Base-by-base conservation (phyloP, 2,329 filamentous ascomycete genomes). In the Xylaria sp. region DNA sequence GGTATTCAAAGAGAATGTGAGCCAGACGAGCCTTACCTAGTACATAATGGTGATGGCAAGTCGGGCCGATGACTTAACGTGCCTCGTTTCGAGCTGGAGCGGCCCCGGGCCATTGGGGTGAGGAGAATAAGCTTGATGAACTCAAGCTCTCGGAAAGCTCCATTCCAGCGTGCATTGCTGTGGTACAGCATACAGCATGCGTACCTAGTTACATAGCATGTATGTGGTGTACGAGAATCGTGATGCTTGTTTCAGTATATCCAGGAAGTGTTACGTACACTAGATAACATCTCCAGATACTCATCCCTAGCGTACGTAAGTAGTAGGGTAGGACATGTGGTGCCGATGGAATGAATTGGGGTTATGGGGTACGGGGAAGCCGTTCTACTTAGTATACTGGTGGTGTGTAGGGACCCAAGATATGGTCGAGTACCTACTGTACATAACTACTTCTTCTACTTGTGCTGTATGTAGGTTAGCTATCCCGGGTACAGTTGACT, bases 31-130 rank as follows among this genome's bases (percentile, higher is more conserved):
- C 56, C 56, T 64, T 65, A 36, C 56, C 50, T 59, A 65, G 57
- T 59, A 53, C 55, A 62, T 61, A 51, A 58, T 66, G 47, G 67
- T 61, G 45, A 64, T 50, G 63, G 64, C n/a, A 51, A 71, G 64
- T 71, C 69, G 69, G 69, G 50, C 69, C 69, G 69, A 71, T 66
- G 42, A 34, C 51, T 39, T 45, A 30, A 60, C 21, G 56, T 62
- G 50, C 68, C 54, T 58, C 36, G 65, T 64, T 58, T 65, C 65
- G 59, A 62, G 55, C 59, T 63, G 54, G 65, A 32, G 54, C 56
- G 47, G 51, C 36, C 27, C 51, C 51, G 58, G 57, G 63, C 47
- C 32, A 66, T 66, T 60, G 63, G 63, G 55, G 65, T 62, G 24
- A 54, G 32, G 47, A 34, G n/a, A 36, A 9, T 24, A 54, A 42